Evolutionary conservation across 2,329 filamentous ascomycete species (phyloP).

Genomic region (Rhytidhysteron rufulum): DNA sequence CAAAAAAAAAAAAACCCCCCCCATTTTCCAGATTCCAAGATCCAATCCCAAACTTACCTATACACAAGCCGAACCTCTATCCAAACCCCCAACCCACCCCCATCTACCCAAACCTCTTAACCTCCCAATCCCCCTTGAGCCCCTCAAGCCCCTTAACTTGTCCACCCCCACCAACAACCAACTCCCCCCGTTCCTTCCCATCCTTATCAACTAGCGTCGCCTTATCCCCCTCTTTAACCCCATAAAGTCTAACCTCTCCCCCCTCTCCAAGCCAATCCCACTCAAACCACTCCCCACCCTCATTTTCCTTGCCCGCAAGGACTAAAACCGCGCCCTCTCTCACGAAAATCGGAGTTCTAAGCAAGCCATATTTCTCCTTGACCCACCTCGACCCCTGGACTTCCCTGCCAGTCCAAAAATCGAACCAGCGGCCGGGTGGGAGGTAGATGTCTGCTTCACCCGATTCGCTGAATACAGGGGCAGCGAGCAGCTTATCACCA

Average conservation of each 20-base stretch:
- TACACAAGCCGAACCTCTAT: not conserved
- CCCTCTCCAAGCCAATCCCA: conserved; percentile 40
- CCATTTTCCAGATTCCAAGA: no score
- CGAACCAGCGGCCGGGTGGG: conserved; percentile 50
- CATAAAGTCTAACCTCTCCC: conserved; percentile 37
- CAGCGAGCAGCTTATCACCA: conserved; percentile 61
- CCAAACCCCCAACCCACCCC: not conserved
- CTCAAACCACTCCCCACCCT: conserved; percentile 28
- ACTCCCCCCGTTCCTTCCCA: conserved; percentile 24
- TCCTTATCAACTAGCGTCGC: conserved; percentile 32
- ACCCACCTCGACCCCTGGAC: conserved; percentile 43
- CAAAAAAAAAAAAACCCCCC: no score
- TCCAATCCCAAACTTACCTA: no score
- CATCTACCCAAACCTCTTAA: conserved; percentile 21
- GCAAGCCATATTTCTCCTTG: conserved; percentile 39
- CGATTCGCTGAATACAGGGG: conserved; percentile 61
- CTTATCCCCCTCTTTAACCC: conserved; percentile 30
- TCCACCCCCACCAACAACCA: conserved; percentile 26
- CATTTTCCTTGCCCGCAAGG: conserved; percentile 36
- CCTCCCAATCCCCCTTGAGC: conserved; percentile 33
- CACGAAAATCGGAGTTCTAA: conserved; percentile 39
- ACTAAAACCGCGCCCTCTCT: conserved; percentile 38
- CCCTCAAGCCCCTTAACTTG: conserved; percentile 25
- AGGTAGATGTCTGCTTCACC: conserved; percentile 66
- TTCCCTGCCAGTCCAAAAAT: conserved; percentile 43